Evolutionary conservation across 257 asterid genomes (phyloP).

Genomic region (Verbena officinalis): DNA sequence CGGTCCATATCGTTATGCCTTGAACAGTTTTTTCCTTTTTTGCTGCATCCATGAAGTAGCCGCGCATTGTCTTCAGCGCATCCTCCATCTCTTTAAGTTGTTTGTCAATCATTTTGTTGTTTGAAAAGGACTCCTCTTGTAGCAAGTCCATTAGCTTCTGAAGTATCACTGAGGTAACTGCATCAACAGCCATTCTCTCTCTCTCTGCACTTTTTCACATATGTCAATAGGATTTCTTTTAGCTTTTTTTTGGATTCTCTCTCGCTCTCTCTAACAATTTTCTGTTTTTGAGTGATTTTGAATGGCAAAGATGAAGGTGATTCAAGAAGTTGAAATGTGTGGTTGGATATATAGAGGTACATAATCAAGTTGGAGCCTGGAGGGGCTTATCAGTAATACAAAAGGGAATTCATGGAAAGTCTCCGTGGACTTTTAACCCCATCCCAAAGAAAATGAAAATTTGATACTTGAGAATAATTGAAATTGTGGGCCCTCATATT

Average conservation of each 20-base stretch:
- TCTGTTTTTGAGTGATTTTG: too few relatives aligned
- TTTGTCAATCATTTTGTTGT: not conserved
- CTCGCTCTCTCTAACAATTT: too few relatives aligned
- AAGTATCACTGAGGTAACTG: conserved; percentile 29
- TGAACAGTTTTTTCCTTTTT: not conserved
- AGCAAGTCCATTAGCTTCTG: conserved; percentile 24
- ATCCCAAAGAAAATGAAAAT: too few relatives aligned
- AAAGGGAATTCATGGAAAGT: too few relatives aligned
- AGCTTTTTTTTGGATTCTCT: too few relatives aligned
- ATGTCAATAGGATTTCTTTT: too few relatives aligned
- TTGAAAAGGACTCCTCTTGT: conserved; percentile 15
- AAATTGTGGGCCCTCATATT: not conserved
- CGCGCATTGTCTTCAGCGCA: not conserved
- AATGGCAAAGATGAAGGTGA: too few relatives aligned
- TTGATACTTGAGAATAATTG: too few relatives aligned
- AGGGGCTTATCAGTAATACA: too few relatives aligned
- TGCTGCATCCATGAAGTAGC: conserved; percentile 1
- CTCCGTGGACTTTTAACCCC: too few relatives aligned
- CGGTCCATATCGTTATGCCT: not conserved
- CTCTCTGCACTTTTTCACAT: not conserved
- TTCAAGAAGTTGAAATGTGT: too few relatives aligned
- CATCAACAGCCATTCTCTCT: conserved; percentile 25
- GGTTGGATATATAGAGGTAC: not conserved
- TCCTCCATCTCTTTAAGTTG: conserved; percentile 6
- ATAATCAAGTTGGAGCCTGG: too few relatives aligned